phyloP scores from a whole-genome alignment of 2,329 filamentous ascomycete species.

The Colletotrichum tropicale region DNA sequence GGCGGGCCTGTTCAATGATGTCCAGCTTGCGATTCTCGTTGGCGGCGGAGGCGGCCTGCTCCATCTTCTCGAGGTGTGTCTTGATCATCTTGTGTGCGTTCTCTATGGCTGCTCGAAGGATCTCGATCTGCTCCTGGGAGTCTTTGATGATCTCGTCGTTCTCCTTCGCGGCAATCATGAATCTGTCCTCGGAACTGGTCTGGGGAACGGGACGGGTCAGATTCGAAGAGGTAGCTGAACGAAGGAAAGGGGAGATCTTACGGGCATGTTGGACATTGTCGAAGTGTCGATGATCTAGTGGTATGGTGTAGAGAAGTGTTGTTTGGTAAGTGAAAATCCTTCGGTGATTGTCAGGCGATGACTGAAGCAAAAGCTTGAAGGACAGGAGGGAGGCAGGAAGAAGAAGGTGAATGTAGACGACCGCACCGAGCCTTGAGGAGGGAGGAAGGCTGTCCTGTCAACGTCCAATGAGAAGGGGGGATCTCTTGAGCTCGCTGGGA shows the following conservation, averaged over 20 bases:
- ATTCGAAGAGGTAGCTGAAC: background rate
- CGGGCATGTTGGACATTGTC: background rate
- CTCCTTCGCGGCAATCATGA: rapidly evolving
- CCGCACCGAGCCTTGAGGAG: background rate
- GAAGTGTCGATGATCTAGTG: background rate
- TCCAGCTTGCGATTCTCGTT: background rate
- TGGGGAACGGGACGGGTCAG: background rate
- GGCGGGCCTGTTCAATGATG: background rate
- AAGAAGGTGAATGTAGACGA: background rate
- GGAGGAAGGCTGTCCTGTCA: background rate
- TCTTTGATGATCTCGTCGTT: rapidly evolving
- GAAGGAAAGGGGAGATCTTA: background rate
- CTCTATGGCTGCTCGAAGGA: rapidly evolving
- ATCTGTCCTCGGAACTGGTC: background rate
- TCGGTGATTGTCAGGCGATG: background rate
- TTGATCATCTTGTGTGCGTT: background rate
- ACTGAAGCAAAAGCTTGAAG: background rate
- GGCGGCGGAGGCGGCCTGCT: background rate
- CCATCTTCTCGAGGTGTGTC: rapidly evolving
- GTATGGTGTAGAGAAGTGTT: too few relatives aligned
- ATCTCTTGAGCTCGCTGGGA: background rate
- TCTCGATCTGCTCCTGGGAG: background rate
- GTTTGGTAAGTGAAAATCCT: background rate
- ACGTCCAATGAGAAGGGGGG: background rate
- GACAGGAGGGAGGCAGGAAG: background rate